phyloP scores from a whole-genome alignment of 2,329 filamentous ascomycete genomes.

The Epichloe brachyelytri region DNA sequence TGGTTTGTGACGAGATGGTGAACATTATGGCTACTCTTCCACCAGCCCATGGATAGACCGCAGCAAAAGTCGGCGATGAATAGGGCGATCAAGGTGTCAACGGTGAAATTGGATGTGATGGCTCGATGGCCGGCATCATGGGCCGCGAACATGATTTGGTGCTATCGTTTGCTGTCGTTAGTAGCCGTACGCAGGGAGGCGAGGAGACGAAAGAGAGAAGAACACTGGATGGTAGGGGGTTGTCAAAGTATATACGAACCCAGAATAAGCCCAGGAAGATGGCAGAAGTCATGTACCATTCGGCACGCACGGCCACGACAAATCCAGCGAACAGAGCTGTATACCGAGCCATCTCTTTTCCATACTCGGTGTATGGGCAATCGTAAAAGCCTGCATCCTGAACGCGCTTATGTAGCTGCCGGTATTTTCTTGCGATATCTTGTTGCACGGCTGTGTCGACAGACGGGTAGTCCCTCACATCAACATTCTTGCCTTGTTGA shows the following conservation, averaged over 20 bases:
- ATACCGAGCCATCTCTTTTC: conserved; percentile 44
- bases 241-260: conserved; percentile 22
- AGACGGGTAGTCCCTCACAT: conserved; percentile 33
- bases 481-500: conserved; percentile 20
- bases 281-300: conserved; percentile 46
- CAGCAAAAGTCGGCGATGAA: conserved; percentile 54
- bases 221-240: background rate
- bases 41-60: conserved; percentile 54
- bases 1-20: conserved; percentile 55
- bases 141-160: conserved; percentile 56
- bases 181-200: background rate
- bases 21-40: conserved; percentile 57
- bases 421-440: conserved; percentile 42
- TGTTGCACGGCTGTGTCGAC: conserved; percentile 40
- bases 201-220: no score
- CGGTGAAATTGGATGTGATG: conserved; percentile 45
- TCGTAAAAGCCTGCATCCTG: conserved; percentile 43
- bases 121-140: conserved; percentile 53
- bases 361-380: conserved; percentile 46
- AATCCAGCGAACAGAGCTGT: conserved; percentile 35
- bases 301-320: conserved; percentile 27
- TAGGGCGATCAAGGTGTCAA: conserved; percentile 47
- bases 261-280: conserved; percentile 49
- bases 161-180: conserved; percentile 24
- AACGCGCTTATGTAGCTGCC: conserved; percentile 39